phyloP scores from a whole-genome alignment of 257 asterid genomes.

The Parsonsia alboflavescens region DNA sequence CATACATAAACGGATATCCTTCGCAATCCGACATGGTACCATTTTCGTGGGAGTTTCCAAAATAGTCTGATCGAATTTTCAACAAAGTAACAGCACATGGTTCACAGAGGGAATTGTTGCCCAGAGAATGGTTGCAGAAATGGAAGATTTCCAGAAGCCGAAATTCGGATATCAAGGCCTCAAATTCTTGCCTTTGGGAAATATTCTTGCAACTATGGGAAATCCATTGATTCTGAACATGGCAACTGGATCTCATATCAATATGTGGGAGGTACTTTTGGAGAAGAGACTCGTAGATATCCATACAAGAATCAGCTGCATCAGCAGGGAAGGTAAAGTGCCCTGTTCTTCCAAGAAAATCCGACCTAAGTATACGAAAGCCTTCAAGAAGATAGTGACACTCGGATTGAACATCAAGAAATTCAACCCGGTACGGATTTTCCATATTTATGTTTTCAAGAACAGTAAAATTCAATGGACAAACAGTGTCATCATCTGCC shows the following conservation, averaged over 20 bases:
- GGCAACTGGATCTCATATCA: conserved; percentile 2
- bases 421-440: background rate
- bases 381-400: background rate
- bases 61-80: background rate
- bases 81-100: conserved; percentile 4
- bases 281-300: background rate
- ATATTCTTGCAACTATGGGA: background rate
- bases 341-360: background rate
- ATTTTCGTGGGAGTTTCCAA: background rate
- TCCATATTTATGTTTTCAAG: background rate
- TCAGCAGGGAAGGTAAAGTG: conserved; percentile 2
- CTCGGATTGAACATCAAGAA: background rate
- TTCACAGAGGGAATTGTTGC: conserved; percentile 1
- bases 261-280: background rate
- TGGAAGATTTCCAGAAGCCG: background rate
- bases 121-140: conserved; percentile 3
- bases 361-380: background rate
- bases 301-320: conserved; percentile 5
- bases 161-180: background rate
- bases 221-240: conserved; percentile 8
- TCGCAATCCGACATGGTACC: conserved; percentile 9
- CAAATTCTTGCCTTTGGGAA: background rate
- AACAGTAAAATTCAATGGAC: conserved; percentile 5
- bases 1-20: conserved; percentile 7
- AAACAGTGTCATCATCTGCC: background rate